A percentile compares a stretch with the other conserved stretches of the same genome.
Evolutionary conservation across 108 stramenopile genomes (phyloP).

Genomic region (Seminavis robusta): DNA sequence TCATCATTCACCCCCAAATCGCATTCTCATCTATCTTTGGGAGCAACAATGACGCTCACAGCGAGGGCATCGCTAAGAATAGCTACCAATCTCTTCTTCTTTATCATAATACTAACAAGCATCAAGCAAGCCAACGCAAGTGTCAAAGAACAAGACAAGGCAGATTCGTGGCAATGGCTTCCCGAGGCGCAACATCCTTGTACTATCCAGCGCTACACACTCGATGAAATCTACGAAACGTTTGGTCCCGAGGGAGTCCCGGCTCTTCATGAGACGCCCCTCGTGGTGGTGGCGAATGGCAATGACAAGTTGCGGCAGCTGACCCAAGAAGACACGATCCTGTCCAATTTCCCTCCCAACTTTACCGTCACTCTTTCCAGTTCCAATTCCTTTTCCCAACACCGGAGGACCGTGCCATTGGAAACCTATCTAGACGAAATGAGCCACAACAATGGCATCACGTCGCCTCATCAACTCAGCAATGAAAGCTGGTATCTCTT

Average conservation of each 20-base stretch:
- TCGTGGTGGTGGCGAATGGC: slow-evolving; percentile 2
- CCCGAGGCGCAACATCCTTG: slow-evolving; percentile 60
- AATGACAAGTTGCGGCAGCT: slow-evolving; percentile 45
- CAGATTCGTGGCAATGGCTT: slow-evolving; percentile 68
- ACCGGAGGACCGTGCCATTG: slow-evolving; percentile 60
- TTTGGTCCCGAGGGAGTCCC: slow-evolving; percentile 40
- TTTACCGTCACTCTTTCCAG: slow-evolving; percentile 78
- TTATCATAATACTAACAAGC: too few relatives aligned
- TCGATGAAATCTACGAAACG: slow-evolving; percentile 20
- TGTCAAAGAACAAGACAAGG: too few relatives aligned
- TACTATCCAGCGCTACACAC: slow-evolving; percentile 49
- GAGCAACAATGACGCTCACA: too few relatives aligned
- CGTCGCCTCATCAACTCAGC: slow-evolving; percentile 49
- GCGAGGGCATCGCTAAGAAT: too few relatives aligned
- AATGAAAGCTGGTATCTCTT: slow-evolving; percentile 89
- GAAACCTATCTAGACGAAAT: slow-evolving; percentile 61
- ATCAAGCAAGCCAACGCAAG: too few relatives aligned
- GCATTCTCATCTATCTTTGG: too few relatives aligned
- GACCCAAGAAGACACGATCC: slow-evolving; percentile 42
- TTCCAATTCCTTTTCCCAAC: slow-evolving; percentile 73
- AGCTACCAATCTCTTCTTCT: too few relatives aligned
- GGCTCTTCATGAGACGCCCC: slow-evolving; percentile 1
- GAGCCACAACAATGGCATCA: slow-evolving; percentile 32
- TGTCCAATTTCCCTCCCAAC: slow-evolving; percentile 38
- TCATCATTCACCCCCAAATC: too few relatives aligned